phyloP scores from a whole-genome alignment of 345 rosid genomes.

The Euphorbia pulcherrima region DNA sequence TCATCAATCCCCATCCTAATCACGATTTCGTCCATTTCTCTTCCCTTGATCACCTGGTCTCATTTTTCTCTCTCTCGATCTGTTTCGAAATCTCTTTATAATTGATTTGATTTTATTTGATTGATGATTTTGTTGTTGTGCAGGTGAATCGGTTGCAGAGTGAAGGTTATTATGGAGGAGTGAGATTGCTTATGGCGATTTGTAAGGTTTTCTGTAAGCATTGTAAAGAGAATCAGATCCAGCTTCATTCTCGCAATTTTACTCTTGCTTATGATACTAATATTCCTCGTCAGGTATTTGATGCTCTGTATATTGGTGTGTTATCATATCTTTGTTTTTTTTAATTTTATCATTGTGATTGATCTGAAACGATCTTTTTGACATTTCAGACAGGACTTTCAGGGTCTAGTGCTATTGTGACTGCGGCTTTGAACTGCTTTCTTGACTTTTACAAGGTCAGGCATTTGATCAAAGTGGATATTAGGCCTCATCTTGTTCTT shows the following conservation, averaged over 20 bases:
- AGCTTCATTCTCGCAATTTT: slow-evolving; percentile 54
- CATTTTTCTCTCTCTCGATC: neutral
- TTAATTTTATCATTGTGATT: neutral
- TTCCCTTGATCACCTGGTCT: slow-evolving; percentile 64
- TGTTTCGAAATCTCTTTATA: neutral
- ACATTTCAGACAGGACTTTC: slow-evolving; percentile 87
- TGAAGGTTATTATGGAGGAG: slow-evolving; percentile 96
- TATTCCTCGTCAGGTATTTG: slow-evolving; percentile 85
- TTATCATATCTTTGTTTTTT: neutral
- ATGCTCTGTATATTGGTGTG: neutral
- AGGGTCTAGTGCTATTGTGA: slow-evolving; percentile 94
- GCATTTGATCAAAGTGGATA: slow-evolving; percentile 60
- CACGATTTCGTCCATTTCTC: slow-evolving; percentile 75
- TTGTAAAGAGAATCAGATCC: slow-evolving; percentile 52
- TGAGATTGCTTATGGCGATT: slow-evolving; percentile 81
- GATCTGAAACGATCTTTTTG: slow-evolving; percentile 17
- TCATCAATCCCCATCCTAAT: slow-evolving; percentile 66
- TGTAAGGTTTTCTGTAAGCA: slow-evolving; percentile 58
- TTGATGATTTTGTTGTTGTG: neutral
- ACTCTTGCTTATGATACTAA: slow-evolving; percentile 78
- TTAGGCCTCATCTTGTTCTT: slow-evolving; percentile 74
- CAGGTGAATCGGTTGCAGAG: slow-evolving; percentile 64
- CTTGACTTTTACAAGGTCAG: slow-evolving; percentile 83
- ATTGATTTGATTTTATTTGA: neutral
- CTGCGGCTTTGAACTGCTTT: slow-evolving; percentile 87